Evolutionary conservation across 2,329 filamentous ascomycete species (phyloP).

Genomic region (Phialophora tarda): DNA sequence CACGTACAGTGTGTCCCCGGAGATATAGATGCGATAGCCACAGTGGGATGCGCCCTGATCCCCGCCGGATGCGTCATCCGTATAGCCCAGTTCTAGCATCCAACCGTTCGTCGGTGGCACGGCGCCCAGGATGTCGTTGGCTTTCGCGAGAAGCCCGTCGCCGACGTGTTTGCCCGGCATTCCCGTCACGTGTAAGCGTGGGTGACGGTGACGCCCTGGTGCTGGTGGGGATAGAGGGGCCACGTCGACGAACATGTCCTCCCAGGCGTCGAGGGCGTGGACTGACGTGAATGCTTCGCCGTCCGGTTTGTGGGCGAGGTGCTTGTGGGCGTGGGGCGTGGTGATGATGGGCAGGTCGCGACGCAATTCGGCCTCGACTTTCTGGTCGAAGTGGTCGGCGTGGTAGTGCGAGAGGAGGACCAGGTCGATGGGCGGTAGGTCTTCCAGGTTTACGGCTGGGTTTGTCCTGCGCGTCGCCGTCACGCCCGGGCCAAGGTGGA

Average conservation of each 20-base stretch:
- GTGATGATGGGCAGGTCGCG: conserved; percentile 67
- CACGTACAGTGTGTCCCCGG: conserved; percentile 68
- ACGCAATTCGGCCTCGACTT: conserved; percentile 58
- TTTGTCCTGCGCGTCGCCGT: conserved; percentile 61
- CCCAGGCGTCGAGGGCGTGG: conserved; percentile 61
- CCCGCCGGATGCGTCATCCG: conserved; percentile 11
- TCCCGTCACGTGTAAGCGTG: conserved; percentile 63
- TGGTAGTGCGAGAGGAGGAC: conserved; percentile 70
- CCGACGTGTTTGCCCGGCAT: conserved; percentile 71
- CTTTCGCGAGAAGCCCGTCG: conserved; percentile 48
- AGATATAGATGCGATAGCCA: conserved; percentile 69
- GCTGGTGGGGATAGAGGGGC: conserved; percentile 2
- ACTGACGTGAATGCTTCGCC: conserved; percentile 62
- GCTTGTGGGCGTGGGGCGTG: conserved; percentile 64
- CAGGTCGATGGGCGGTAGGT: conserved; percentile 64
- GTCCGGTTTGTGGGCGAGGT: conserved; percentile 52
- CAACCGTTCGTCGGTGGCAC: conserved; percentile 70
- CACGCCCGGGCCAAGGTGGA: conserved; percentile 69
- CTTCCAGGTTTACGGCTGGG: conserved; percentile 64
- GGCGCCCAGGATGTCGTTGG: conserved; percentile 57
- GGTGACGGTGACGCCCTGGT: conserved; percentile 42
- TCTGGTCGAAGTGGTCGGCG: conserved; percentile 62
- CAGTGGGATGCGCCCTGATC: conserved; percentile 47
- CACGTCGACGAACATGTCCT: conserved; percentile 57
- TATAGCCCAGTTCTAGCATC: conserved; percentile 67